Percentiles rank a stretch among this genome's conserved stretches.
phyloP scores from a whole-genome alignment of 1,139 yeast genomes.

The Petasospora rhodanensis region DNA sequence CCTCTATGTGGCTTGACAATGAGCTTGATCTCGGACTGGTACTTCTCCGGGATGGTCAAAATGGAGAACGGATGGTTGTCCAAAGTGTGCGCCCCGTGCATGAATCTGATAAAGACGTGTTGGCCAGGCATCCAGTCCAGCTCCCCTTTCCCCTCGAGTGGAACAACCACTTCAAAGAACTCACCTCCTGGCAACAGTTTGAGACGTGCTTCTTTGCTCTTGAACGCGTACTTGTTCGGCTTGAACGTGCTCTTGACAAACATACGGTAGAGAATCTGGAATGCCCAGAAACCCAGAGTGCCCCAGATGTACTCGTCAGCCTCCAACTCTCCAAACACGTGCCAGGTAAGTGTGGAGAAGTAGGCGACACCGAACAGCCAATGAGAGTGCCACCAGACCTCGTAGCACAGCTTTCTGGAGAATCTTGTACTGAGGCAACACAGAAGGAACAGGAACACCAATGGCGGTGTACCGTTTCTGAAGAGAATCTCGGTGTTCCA shows the following conservation, averaged over 20 bases:
- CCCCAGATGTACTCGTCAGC: conserved; percentile 51
- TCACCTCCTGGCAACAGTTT: conserved; percentile 31
- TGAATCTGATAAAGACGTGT: conserved; percentile 48
- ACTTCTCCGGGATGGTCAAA: conserved; percentile 38
- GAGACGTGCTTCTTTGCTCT: conserved; percentile 42
- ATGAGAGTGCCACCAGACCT: conserved; percentile 50
- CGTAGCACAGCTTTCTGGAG: conserved; percentile 45
- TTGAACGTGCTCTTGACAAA: conserved; percentile 47
- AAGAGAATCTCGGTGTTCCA: conserved; percentile 18
- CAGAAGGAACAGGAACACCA: conserved; percentile 42
- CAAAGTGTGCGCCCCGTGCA: conserved; percentile 40
- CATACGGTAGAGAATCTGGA: conserved; percentile 48
- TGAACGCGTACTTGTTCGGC: conserved; percentile 40
- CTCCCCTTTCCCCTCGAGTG: conserved; percentile 31
- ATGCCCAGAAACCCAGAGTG: conserved; percentile 51
- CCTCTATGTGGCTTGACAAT: conserved; percentile 50
- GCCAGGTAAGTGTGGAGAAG: conserved; percentile 50
- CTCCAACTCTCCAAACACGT: conserved; percentile 36
- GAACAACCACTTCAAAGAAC: conserved; percentile 41
- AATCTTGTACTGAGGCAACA: conserved; percentile 43
- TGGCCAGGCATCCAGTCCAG: conserved; percentile 57
- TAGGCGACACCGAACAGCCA: conserved; percentile 57
- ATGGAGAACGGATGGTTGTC: conserved; percentile 66
- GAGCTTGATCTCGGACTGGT: conserved; percentile 38
- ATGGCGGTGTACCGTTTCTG: conserved; percentile 39